Evolutionary conservation across 2,329 filamentous ascomycete genomes (phyloP).

Genomic region (Zasmidium cellare): DNA sequence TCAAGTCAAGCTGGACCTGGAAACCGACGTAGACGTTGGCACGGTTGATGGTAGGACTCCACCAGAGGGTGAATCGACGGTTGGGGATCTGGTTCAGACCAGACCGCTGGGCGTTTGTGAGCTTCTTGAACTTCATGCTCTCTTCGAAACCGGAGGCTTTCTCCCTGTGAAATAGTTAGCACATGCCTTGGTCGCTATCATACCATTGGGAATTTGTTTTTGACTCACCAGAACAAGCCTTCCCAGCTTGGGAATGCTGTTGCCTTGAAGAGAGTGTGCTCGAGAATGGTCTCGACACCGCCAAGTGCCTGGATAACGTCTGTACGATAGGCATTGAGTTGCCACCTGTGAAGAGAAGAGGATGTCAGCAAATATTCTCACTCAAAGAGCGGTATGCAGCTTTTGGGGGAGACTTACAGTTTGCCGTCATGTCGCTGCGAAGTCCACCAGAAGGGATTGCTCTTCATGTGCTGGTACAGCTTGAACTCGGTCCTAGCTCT

Average conservation of each 20-base stretch:
- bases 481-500: conserved; percentile 95
- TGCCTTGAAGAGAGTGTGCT: conserved; percentile 77
- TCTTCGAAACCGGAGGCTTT: conserved; percentile 39
- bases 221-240: conserved; percentile 74
- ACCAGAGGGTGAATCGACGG: conserved; percentile 97
- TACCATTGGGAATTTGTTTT: conserved; percentile 50
- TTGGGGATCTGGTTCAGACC: conserved; percentile 99
- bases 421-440: conserved; percentile 96
- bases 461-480: conserved; percentile 98
- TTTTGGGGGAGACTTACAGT: too few relatives aligned
- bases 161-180: conserved; percentile 14
- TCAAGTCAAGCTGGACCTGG: conserved; percentile 96
- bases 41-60: conserved; percentile 60
- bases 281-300: conserved; percentile 95
- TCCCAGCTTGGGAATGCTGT: conserved; percentile 98
- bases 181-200: conserved; percentile 36
- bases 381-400: too few relatives aligned
- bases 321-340: conserved; percentile 89
- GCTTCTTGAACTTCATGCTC: conserved; percentile 96
- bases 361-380: too few relatives aligned
- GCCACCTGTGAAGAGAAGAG: too few relatives aligned
- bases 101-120: conserved; percentile 94
- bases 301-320: conserved; percentile 96
- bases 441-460: conserved; percentile 99
- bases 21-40: conserved; percentile 99